Percentiles rank a stretch among this genome's conserved stretches.
Conservation (phyloP, 2,329 filamentous ascomycete genomes). For the Neofusicoccum cordaticola region DNA sequence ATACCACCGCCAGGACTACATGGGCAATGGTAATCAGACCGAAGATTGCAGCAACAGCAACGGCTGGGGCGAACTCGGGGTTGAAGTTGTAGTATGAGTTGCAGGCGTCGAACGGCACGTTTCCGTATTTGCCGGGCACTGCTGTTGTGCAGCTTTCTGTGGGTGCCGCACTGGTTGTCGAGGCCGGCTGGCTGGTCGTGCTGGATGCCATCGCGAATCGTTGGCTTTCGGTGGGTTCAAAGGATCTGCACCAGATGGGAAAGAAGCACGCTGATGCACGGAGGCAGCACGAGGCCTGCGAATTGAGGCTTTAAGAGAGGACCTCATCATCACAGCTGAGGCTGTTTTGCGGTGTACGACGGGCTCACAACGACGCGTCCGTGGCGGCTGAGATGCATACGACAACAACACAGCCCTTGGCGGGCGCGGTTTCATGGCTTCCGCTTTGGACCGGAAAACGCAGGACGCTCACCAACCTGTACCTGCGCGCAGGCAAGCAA, state of each 20-base stretch:
- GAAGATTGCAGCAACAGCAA: constrained; percentile 27
- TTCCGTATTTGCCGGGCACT: constrained; percentile 26
- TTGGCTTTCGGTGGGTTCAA: too few relatives aligned
- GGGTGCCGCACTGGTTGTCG: neutral
- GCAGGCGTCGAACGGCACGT: constrained; percentile 27
- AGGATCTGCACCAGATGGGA: neutral
- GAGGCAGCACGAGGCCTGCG: neutral
- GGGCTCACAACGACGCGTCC: neutral
- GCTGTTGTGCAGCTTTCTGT: constrained; percentile 24
- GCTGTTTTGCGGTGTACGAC: too few relatives aligned
- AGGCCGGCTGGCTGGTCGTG: constrained; percentile 19
- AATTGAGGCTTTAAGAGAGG: neutral
- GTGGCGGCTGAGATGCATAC: constrained; percentile 1
- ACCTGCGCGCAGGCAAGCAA: neutral
- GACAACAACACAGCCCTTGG: neutral
- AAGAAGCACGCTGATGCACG: neutral
- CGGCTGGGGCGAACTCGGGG: constrained; percentile 25
- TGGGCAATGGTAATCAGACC: constrained; percentile 26
- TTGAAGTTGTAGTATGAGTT: constrained; percentile 28
- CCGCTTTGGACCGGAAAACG: neutral
- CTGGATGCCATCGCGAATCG: neutral
- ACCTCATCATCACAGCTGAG: too few relatives aligned
- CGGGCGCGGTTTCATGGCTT: neutral
- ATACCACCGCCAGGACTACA: constrained; percentile 23
- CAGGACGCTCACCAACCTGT: neutral